These are phyloP conservation scores for Xylaria hypoxylon DNA, from an alignment of 2,329 filamentous ascomycete genomes.

Conservation along the genomic window DNA sequence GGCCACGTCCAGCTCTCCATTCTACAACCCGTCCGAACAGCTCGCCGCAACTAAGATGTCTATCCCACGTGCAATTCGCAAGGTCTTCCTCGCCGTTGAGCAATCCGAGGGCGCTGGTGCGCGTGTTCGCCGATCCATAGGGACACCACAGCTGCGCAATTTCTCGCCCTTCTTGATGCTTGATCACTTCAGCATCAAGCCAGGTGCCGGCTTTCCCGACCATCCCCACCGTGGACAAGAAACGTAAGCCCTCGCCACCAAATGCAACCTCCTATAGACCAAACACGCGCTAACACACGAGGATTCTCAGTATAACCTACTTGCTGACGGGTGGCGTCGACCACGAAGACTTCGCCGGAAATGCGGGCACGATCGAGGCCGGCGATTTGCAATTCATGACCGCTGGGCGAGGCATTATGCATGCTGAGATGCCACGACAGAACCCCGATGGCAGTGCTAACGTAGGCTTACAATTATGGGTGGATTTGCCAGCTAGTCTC, in stretches of 20 bases:
- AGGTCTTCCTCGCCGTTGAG: constrained; percentile 85
- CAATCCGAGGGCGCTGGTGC: constrained; percentile 91
- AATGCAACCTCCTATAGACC: neutral
- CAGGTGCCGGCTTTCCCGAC: constrained; percentile 89
- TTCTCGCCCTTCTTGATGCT: constrained; percentile 96
- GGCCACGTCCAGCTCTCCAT: constrained; percentile 40
- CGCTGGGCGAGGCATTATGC: constrained; percentile 89
- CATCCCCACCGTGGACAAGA: constrained; percentile 88
- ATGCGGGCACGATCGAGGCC: constrained; percentile 79
- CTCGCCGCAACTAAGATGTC: constrained; percentile 67
- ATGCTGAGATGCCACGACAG: constrained; percentile 92
- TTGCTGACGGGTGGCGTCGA: constrained; percentile 75
- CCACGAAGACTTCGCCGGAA: constrained; percentile 53
- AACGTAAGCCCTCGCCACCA: constrained; percentile 51
- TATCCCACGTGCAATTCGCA: constrained; percentile 79
- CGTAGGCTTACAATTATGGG: constrained; percentile 94
- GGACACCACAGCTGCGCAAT: constrained; percentile 83
- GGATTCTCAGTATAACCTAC: constrained; percentile 61
- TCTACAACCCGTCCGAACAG: constrained; percentile 47
- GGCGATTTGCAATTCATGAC: constrained; percentile 99
- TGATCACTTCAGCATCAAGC: constrained; percentile 86
- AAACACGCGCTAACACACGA: constrained; percentile 13
- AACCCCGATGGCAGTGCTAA: constrained; percentile 81
- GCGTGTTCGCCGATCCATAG: constrained; percentile 86
- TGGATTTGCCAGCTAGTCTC: constrained; percentile 83